phyloP scores from a whole-genome alignment of 2,329 filamentous ascomycete genomes.

The Apiospora sp. region DNA sequence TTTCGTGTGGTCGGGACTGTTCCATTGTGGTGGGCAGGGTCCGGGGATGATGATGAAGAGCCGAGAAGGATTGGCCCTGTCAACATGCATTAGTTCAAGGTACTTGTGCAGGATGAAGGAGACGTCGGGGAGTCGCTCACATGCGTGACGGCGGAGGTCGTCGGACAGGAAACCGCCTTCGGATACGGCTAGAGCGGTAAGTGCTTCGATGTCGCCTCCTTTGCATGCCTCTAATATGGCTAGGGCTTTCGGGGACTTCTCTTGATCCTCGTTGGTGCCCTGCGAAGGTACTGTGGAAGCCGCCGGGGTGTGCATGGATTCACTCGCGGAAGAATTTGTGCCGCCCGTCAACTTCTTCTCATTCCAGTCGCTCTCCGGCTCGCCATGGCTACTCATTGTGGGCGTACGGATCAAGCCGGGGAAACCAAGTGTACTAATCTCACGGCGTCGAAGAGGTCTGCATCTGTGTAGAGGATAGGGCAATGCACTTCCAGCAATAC shows the following conservation, averaged over 20 bases:
- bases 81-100: neutral
- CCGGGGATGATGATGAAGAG: conserved; percentile 35
- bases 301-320: neutral
- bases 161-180: conserved; percentile 74
- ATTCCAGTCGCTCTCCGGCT: neutral
- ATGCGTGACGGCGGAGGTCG: conserved; percentile 74
- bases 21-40: neutral
- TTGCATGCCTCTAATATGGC: conserved; percentile 68
- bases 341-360: neutral
- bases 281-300: neutral
- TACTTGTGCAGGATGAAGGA: neutral
- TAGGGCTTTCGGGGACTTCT: conserved; percentile 49
- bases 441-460: conserved; percentile 1
- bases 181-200: conserved; percentile 67
- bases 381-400: conserved; percentile 21
- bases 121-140: conserved; percentile 61
- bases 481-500: neutral
- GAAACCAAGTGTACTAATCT: neutral
- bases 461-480: neutral
- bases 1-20: neutral
- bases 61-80: conserved; percentile 71
- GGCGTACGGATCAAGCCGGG: neutral
- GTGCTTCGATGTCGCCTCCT: conserved; percentile 60
- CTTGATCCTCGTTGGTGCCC: neutral
- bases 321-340: neutral